Percentiles rank a stretch among this genome's conserved stretches.
phyloP scores from a whole-genome alignment of 345 rosid species.

The Arabidopsis thaliana region TAIR10.1 NC_003070.9:21693001-21693500 shows the following conservation, averaged over 20 bases:
- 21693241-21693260: background rate
- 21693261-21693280: background rate
- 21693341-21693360: background rate
- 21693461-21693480: background rate
- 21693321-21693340: background rate
- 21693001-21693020: background rate
- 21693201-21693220: background rate
- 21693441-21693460: background rate
- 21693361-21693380: background rate
- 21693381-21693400: background rate
- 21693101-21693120: background rate
- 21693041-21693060: background rate
- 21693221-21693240: conserved; percentile 7
- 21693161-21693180: background rate
- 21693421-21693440: background rate
- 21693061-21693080: conserved; percentile 5
- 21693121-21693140: background rate
- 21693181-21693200: background rate
- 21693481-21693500: background rate
- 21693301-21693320: conserved; percentile 13
- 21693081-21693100: background rate
- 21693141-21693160: background rate
- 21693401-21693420: background rate
- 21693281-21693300: background rate
- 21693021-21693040: background rate